Base-by-base conservation (phyloP, 2,329 filamentous ascomycete genomes). In the Sporothrix schenckii region DNA sequence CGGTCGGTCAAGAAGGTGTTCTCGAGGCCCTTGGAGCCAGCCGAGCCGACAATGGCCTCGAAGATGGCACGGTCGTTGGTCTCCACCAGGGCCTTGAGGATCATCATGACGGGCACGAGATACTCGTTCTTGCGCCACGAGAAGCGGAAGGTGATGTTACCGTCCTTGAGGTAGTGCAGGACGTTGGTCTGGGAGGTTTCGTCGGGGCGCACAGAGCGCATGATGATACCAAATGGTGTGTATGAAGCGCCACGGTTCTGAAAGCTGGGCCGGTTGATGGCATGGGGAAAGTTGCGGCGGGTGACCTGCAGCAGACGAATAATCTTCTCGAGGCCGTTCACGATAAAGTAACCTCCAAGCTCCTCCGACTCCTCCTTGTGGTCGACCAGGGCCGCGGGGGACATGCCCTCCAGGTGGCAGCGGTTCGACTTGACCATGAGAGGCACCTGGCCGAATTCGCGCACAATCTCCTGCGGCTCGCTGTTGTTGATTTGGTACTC, bases 101-200 rank as follows among this genome's bases (percentile, higher is more conserved):
- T 89, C 94, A 99, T 98, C 86, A 97, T 90, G 72, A 93, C 92
- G 0, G 95, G 95, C 2, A 99, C 87, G n/a, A 99, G 87, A 77
- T 93, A 99, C 80, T 99, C 95, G 75, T 93, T 93, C 82, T 99
- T 99, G 75, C 94, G 87, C 94, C 94, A 99, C 7, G 94, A 97
- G 81, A 99, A 99, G 70, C 95, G 88, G 81, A 99, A 97, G 0
- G 93, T 98, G 76, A 98, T 90, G 80, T 97, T 98, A 74, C 95
- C 95, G 79, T 99, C 95, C 76, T 87, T 93, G 70, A 99, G 87
- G 80, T 98, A 99, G 81, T 99, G 95, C 65, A 99, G 86, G 47
- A 97, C 93, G 77, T 98, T 99, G 50, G 94, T 98, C 80, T 98
- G 94, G 41, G 94, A 97, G 10, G 94, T 97, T 81, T 99, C 93